A percentile compares a stretch with the other conserved stretches of the same genome.
Evolutionary conservation across 163 green algal genomes (phyloP).

Genomic region (Chlamydomonas reinhardtii): DNA sequence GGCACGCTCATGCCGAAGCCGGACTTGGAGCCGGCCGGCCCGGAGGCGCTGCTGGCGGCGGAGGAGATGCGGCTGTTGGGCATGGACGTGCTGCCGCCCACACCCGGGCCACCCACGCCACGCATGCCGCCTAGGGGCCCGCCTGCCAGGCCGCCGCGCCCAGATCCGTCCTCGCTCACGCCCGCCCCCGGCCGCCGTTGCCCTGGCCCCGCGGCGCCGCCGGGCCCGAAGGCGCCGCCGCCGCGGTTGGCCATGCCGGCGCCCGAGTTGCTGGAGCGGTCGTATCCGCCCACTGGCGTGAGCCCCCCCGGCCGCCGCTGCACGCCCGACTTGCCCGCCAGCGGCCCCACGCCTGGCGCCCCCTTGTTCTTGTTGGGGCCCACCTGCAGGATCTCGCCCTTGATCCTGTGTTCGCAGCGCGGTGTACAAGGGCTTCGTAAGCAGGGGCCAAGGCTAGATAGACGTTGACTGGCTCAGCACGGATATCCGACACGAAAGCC

Average conservation of each 20-base stretch:
- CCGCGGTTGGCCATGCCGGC: too few relatives aligned
- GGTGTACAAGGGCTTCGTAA: too few relatives aligned
- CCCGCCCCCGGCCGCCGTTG: background rate
- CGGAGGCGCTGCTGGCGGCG: background rate
- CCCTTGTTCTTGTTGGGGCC: background rate
- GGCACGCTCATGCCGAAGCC: constrained; percentile 16
- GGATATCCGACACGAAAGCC: too few relatives aligned
- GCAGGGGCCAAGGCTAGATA: too few relatives aligned
- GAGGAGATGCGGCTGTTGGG: constrained; percentile 30
- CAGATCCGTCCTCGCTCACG: constrained; percentile 39
- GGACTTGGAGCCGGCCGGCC: background rate
- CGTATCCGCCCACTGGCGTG: constrained; percentile 21
- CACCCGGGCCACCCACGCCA: background rate
- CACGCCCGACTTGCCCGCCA: constrained; percentile 12
- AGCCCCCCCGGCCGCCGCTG: constrained; percentile 30
- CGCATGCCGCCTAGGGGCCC: background rate
- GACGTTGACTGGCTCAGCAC: too few relatives aligned
- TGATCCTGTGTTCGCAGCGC: constrained; percentile 10
- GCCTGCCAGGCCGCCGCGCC: background rate
- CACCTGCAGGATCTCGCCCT: constrained; percentile 34
- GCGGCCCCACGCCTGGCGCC: background rate
- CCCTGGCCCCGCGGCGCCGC: background rate
- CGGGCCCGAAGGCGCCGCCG: background rate
- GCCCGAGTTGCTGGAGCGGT: constrained; percentile 16
- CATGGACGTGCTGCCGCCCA: background rate